phyloP scores from a whole-genome alignment of 192 early-diverging fungal genomes.

The Coemansia sp. region DNA sequence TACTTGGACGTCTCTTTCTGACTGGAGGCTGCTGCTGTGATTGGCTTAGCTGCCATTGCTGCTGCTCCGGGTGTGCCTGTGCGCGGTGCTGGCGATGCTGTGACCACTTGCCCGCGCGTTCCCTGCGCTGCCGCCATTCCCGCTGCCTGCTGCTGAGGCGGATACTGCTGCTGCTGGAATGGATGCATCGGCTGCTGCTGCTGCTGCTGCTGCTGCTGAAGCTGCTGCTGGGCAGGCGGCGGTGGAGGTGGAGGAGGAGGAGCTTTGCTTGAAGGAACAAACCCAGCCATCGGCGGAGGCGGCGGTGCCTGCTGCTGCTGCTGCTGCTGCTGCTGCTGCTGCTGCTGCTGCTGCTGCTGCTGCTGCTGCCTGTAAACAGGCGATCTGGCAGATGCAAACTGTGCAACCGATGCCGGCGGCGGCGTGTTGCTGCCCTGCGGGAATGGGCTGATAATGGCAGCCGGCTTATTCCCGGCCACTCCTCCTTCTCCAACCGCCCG shows the following conservation, averaged over 20 bases:
- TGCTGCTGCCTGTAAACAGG: constrained; percentile 7
- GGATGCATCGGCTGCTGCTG: constrained; percentile 10
- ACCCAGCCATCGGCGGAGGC: not conserved
- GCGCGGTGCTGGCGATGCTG: constrained; percentile 25
- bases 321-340: too few relatives aligned
- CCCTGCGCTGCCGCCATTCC: constrained; percentile 10
- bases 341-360: constrained; percentile 12
- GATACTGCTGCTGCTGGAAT: constrained; percentile 11
- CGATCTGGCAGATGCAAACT: constrained; percentile 21
- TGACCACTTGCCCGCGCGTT: constrained; percentile 9
- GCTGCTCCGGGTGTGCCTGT: not conserved
- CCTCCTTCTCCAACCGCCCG: constrained; percentile 15
- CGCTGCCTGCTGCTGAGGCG: constrained; percentile 14
- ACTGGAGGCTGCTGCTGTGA: constrained; percentile 2
- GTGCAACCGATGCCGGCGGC: constrained; percentile 20
- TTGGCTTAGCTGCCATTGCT: not conserved
- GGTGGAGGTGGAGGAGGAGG: constrained; percentile 8
- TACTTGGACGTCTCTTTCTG: constrained; percentile 31
- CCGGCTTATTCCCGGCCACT: constrained; percentile 13
- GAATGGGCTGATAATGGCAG: constrained; percentile 43
- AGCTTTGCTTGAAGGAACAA: constrained; percentile 29
- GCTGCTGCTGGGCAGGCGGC: constrained; percentile 13
- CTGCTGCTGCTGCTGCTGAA: constrained; percentile 12
- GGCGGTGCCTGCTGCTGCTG: constrained; percentile 8
- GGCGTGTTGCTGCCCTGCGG: constrained; percentile 40